A percentile compares a stretch with the other conserved stretches of the same genome.
Evolutionary conservation across 768 basidiomycete species (phyloP).

Genomic region (Terana coerulea): DNA sequence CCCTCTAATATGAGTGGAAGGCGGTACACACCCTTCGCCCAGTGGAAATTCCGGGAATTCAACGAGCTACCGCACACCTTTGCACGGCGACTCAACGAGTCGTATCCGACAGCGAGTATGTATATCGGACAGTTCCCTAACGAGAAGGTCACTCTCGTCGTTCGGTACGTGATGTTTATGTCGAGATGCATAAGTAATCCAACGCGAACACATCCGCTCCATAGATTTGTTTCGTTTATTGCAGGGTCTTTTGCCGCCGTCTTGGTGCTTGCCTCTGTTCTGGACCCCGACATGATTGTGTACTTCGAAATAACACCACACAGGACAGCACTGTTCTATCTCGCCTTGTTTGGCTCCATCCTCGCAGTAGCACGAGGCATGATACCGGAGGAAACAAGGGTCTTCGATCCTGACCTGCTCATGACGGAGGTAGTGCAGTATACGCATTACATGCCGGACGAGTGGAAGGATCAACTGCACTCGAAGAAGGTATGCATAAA

Average conservation of each 20-base stretch:
- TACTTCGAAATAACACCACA: conserved; percentile 94
- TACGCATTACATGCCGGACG: conserved; percentile 94
- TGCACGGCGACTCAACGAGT: conserved; percentile 77
- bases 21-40: conserved; percentile 89
- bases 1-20: conserved; percentile 92
- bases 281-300: conserved; percentile 91
- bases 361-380: conserved; percentile 90
- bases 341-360: conserved; percentile 82
- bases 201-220: not conserved
- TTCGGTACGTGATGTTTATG: conserved; percentile 61
- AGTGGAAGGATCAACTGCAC: conserved; percentile 88
- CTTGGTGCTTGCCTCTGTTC: conserved; percentile 82
- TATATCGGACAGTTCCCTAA: conserved; percentile 99
- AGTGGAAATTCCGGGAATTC: conserved; percentile 99
- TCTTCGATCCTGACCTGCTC: conserved; percentile 90
- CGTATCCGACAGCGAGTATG: conserved; percentile 86
- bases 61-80: conserved; percentile 97
- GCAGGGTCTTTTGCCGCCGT: conserved; percentile 97
- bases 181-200: no score
- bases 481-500: conserved; percentile 64
- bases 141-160: conserved; percentile 82
- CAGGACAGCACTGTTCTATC: conserved; percentile 90
- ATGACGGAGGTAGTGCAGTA: conserved; percentile 91
- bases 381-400: conserved; percentile 91
- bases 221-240: conserved; percentile 92